These are phyloP conservation scores for Phaseolus lunatus DNA, from an alignment of 306 rosid species.

Conservation along the genomic window DNA sequence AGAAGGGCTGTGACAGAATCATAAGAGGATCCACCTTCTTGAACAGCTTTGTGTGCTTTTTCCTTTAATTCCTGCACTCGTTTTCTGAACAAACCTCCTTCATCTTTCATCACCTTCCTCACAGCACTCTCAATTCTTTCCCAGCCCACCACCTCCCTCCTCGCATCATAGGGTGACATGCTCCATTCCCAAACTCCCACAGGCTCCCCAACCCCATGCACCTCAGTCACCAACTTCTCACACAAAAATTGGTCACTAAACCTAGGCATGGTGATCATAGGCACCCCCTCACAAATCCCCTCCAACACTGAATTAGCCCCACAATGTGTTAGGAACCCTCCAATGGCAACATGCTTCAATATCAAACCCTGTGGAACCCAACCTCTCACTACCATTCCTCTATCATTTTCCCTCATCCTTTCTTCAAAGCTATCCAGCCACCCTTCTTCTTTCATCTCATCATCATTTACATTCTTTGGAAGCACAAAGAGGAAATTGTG, in stretches of 20 bases:
- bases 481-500: no score
- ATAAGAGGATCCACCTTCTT: conserved; percentile 43
- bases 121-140: conserved; percentile 39
- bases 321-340: conserved; percentile 38
- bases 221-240: conserved; percentile 1
- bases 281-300: conserved; percentile 12
- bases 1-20: conserved; percentile 19
- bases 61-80: conserved; percentile 26
- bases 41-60: conserved; percentile 42
- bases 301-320: conserved; percentile 30
- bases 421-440: no score
- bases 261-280: conserved; percentile 37
- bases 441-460: no score
- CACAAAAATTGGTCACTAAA: conserved; percentile 10
- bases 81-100: background rate
- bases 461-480: no score
- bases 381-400: background rate
- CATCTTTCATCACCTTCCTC: conserved; percentile 44
- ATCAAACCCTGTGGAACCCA: conserved; percentile 44
- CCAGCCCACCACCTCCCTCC: conserved; percentile 16
- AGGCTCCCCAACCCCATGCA: conserved; percentile 43
- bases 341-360: conserved; percentile 32
- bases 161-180: background rate
- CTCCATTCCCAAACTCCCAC: conserved; percentile 49
- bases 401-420: no score